phyloP scores from a whole-genome alignment of 345 rosid genomes.

The Aethionema arabicum region DNA sequence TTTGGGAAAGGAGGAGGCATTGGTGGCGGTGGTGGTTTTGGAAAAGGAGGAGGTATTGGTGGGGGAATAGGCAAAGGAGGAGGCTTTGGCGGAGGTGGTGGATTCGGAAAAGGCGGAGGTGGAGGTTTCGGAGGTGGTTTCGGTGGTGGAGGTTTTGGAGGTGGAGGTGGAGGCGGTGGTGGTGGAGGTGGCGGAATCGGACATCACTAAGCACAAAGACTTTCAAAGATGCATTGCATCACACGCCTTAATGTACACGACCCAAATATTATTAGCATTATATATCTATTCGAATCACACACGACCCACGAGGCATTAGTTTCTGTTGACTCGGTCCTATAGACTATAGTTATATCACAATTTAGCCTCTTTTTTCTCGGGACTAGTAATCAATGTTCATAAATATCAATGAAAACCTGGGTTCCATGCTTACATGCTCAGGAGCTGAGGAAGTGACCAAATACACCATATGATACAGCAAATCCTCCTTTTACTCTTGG shows the following conservation, averaged over 20 bases:
- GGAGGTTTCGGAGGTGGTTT: slow-evolving; percentile 27
- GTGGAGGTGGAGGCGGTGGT: slow-evolving; percentile 24
- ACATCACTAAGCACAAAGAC: slow-evolving; percentile 25
- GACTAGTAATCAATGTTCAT: too few relatives aligned
- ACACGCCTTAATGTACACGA: slow-evolving; percentile 26
- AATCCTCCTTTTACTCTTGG: slow-evolving; percentile 11
- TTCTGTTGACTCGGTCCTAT: too few relatives aligned
- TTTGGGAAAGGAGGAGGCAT: slow-evolving; percentile 31
- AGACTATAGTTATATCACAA: too few relatives aligned
- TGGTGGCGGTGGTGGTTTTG: slow-evolving; percentile 34
- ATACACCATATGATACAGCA: neutral
- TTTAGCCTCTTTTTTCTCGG: too few relatives aligned
- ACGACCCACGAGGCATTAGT: too few relatives aligned
- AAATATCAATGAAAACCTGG: too few relatives aligned
- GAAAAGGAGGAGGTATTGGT: slow-evolving; percentile 31
- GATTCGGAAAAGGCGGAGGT: slow-evolving; percentile 19
- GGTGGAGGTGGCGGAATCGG: slow-evolving; percentile 28
- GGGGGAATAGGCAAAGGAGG: slow-evolving; percentile 9
- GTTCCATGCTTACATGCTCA: too few relatives aligned
- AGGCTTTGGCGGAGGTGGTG: neutral
- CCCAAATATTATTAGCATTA: slow-evolving; percentile 17
- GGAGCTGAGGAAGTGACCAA: neutral
- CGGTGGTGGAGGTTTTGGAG: slow-evolving; percentile 20
- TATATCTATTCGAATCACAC: slow-evolving; percentile 7
- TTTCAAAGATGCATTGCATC: slow-evolving; percentile 15